Conservation (phyloP, 306 rosid genomes). For the Hippophae rhamnoides region DNA sequence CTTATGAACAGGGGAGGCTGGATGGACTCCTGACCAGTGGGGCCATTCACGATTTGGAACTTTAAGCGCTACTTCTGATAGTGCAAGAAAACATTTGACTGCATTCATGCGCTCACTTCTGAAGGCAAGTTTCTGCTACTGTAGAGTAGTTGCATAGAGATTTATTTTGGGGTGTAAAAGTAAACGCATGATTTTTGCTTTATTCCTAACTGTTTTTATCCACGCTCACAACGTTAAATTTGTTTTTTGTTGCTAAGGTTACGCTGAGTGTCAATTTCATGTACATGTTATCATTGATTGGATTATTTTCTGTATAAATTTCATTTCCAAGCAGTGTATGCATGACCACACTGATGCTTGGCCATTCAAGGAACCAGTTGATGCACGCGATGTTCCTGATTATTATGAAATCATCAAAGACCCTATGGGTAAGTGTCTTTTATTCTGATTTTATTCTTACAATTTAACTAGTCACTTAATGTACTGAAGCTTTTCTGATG, state of each 20-base stretch:
- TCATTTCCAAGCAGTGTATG: constrained; percentile 49
- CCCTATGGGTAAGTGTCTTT: constrained; percentile 65
- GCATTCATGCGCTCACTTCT: constrained; percentile 72
- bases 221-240: too few relatives aligned
- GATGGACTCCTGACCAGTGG: constrained; percentile 94
- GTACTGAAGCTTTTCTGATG: too few relatives aligned
- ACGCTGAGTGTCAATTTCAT: background rate
- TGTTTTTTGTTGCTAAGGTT: too few relatives aligned
- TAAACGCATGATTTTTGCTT: too few relatives aligned
- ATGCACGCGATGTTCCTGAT: constrained; percentile 89
- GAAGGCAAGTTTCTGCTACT: constrained; percentile 42
- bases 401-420: constrained; percentile 91
- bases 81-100: constrained; percentile 54
- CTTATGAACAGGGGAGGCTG: constrained; percentile 72
- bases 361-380: constrained; percentile 99
- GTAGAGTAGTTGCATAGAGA: background rate
- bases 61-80: constrained; percentile 47
- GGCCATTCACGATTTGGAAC: constrained; percentile 58
- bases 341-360: constrained; percentile 78
- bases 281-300: background rate
- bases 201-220: too few relatives aligned
- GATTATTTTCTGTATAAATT: constrained; percentile 12
- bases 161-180: too few relatives aligned
- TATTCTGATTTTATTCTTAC: background rate
- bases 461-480: too few relatives aligned